Base-by-base conservation (phyloP, 1,284 basidiomycete species). In the Clitocybe nebularis region DNA sequence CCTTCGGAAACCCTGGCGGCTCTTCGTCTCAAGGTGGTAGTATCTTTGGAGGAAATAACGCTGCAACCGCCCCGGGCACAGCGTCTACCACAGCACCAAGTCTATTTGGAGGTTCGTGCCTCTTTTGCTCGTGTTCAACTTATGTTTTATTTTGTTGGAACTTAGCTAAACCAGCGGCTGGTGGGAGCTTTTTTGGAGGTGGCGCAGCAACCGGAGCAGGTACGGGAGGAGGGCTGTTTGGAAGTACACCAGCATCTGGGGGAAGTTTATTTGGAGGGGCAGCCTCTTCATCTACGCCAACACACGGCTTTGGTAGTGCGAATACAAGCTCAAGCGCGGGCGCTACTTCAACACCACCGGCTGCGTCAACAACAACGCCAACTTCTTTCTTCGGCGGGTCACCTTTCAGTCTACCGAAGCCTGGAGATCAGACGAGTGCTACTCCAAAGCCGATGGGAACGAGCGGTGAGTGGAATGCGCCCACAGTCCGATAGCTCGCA, bases 351-450 rank as follows among this genome's bases (percentile, higher is more conserved):
- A 21, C 47, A 17, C 30, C 45, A 16, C 24, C 38, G 17, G 29
- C 41, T 14, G 41, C 20, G 21, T 21, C 47, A 36, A 41, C 46
- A 8, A 26, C 52, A 38, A 41, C 49, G n/a, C 22, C 50, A 11
- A 55, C 53, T 41, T 44, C 54, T 13, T 46, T 63, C 3, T 63
- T 63, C 40, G 57, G 59, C 5, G 61, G 62, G 39, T 33, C 30
- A 29, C 46, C 49, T 9, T 62, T 61, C 34, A 50, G 41, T 43
- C 51, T 59, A 22, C 50, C 57, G 14, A 67, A 67, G 49, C 59
- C 62, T 16, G 50, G 56, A 13, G 63, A 65, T 35, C 52, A 56
- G 29, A 46, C 56, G 40, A 50, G 48, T n/a, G 42, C 48, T 43
- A 36, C 55, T n/a, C 29, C 49, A 22, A 66, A 66, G 49, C 59